Evolutionary conservation across 2,329 filamentous ascomycete genomes (phyloP).

Genomic region (Ophiostoma sp.): DNA sequence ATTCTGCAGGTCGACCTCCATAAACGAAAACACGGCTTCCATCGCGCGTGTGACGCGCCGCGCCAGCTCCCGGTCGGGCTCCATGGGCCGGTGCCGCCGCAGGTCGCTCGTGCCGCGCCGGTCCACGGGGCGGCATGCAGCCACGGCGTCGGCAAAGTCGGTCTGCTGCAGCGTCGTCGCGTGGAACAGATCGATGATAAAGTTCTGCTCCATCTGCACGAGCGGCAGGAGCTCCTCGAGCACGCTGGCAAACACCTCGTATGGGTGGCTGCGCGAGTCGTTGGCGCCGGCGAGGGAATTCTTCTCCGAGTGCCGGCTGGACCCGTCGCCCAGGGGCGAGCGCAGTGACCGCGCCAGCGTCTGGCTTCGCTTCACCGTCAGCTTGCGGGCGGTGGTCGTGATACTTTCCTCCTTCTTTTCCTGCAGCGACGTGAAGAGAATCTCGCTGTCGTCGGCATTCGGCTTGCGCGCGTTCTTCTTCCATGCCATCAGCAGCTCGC

Average conservation of each 20-base stretch:
- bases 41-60: slow-evolving; percentile 78
- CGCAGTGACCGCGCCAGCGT: slow-evolving; percentile 71
- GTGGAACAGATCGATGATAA: slow-evolving; percentile 95
- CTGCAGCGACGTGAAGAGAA: slow-evolving; percentile 80
- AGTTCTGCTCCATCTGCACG: slow-evolving; percentile 92
- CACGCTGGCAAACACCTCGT: slow-evolving; percentile 73
- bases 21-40: slow-evolving; percentile 80
- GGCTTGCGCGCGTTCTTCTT: slow-evolving; percentile 71
- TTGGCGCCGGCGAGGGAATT: background rate
- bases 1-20: slow-evolving; percentile 69
- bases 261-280: slow-evolving; percentile 64
- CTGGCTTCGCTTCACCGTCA: slow-evolving; percentile 91
- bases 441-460: slow-evolving; percentile 69
- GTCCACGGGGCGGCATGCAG: slow-evolving; percentile 57
- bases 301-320: background rate
- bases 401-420: slow-evolving; percentile 75
- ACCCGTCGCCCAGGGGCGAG: slow-evolving; percentile 55
- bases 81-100: slow-evolving; percentile 68
- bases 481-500: slow-evolving; percentile 70
- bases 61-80: slow-evolving; percentile 83
- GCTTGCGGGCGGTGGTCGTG: slow-evolving; percentile 71
- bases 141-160: slow-evolving; percentile 79
- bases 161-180: slow-evolving; percentile 73
- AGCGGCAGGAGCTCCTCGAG: slow-evolving; percentile 77
- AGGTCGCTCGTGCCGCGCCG: slow-evolving; percentile 69